These are phyloP conservation scores for Aureobasidium sp. DNA, from an alignment of 2,329 filamentous ascomycete species.

Conservation along the genomic window DNA sequence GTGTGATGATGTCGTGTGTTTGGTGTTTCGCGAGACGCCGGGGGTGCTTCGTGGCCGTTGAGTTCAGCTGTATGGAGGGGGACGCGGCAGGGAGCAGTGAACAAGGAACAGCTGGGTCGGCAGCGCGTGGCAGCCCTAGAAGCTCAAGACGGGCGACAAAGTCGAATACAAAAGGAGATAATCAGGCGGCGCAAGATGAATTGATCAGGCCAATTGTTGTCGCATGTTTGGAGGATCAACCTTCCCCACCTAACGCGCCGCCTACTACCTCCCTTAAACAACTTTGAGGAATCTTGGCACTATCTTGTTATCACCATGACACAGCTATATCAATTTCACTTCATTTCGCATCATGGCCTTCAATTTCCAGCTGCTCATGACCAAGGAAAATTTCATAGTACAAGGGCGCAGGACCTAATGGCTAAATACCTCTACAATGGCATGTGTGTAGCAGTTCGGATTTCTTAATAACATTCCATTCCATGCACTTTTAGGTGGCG, in stretches of 20 bases:
- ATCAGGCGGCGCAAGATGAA: not conserved
- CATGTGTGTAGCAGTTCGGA: not conserved
- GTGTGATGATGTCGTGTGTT: not conserved
- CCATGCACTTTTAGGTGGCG: not conserved
- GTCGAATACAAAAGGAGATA: not conserved
- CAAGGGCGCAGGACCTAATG: slow-evolving; percentile 2
- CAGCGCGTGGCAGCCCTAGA: not conserved
- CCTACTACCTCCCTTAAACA: slow-evolving; percentile 5
- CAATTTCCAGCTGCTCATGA: not conserved
- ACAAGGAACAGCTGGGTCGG: not conserved
- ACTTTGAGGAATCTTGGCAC: not conserved
- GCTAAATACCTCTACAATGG: slow-evolving; percentile 11
- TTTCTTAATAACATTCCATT: slow-evolving; percentile 6
- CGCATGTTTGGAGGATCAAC: slow-evolving; percentile 9
- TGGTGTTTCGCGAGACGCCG: not conserved
- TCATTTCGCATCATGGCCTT: not conserved
- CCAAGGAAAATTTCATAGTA: slow-evolving; percentile 12
- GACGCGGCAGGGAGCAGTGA: not conserved
- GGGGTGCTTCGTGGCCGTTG: slow-evolving; percentile 6
- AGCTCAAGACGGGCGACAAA: not conserved
- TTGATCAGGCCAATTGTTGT: slow-evolving; percentile 7
- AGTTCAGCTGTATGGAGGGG: not conserved
- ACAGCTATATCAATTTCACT: not conserved
- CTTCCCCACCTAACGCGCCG: not conserved
- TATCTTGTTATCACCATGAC: not conserved